Base-by-base conservation (phyloP, 345 rosid genomes). In the Populus tremula region DNA sequence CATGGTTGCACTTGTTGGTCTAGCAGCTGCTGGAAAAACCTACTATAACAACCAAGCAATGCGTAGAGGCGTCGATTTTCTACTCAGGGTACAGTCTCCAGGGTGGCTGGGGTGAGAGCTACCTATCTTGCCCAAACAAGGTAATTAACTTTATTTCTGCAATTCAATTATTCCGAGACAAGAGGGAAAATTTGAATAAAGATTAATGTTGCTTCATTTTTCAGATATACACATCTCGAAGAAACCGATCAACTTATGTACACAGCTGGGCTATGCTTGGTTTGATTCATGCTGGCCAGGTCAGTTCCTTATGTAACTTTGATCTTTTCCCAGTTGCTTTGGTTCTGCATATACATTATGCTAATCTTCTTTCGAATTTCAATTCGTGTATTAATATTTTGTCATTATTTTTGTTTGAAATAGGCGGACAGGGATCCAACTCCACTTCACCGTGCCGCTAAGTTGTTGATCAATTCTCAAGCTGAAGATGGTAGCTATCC, bases 21-120 rank as follows among this genome's bases (percentile, higher is more conserved):
- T 88, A 39, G 77, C 84, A 11, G 89, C 90, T 25, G 83, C 81
- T 13, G 91, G 93, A 2, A 88, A 80, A 78, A 86, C 82, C 8
- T 87, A 86, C 70, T 10, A 53, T 8, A 80, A 86, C 36, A 78
- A 85, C 39, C 68, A 73, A 3, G 77, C 85, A 1, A 23, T 90
- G 65, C 85, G 84, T 8, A 86, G 63, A 76, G 91, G 80, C 4
- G 87, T 85, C 9, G 77, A 81, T 17, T 90, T 90, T 78, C 88
- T 90, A 7, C 86, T 88, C 16, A 63, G 29, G 36, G 79, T 77
- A 12, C 90, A 90, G 65, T 45, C 53, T 66, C 66, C 75, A 0
- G 70, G 93, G 93, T 1, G 90, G 91, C 5, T 90, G 91, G 93
- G 91, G 91, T 39, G 93, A 90, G 81, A 90, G 90, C 70, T 87